phyloP scores from a whole-genome alignment of 2,329 filamentous ascomycete genomes.

The Graphium sp. region DNA sequence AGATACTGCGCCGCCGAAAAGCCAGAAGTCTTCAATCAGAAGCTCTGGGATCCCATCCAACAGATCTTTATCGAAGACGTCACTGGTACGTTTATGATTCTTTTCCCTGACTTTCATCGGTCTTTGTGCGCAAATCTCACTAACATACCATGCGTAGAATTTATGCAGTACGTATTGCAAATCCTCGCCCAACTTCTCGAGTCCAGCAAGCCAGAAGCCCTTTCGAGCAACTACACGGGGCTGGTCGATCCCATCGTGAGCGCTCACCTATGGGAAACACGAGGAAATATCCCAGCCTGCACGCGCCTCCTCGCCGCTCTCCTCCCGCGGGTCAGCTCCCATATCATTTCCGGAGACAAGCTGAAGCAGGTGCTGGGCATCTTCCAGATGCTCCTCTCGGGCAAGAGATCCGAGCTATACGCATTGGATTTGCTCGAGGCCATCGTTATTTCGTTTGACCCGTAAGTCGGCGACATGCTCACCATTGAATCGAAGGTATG shows the following conservation, averaged over 20 bases:
- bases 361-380: conserved; percentile 82
- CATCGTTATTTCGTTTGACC: conserved; percentile 55
- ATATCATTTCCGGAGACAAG: conserved; percentile 65
- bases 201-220: conserved; percentile 58
- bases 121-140: neutral
- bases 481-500: neutral
- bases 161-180: conserved; percentile 93
- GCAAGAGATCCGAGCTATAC: conserved; percentile 70
- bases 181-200: conserved; percentile 84
- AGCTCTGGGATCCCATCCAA: conserved; percentile 71
- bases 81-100: conserved; percentile 35
- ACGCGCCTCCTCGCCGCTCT: conserved; percentile 72
- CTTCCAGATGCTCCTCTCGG: conserved; percentile 75
- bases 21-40: conserved; percentile 59
- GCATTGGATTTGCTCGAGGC: conserved; percentile 84
- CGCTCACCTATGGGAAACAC: conserved; percentile 76
- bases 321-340: conserved; percentile 57
- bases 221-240: conserved; percentile 67
- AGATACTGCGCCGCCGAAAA: conserved; percentile 49
- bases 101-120: neutral
- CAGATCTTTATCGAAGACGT: conserved; percentile 67
- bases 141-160: conserved; percentile 44
- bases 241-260: conserved; percentile 65
- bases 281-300: conserved; percentile 84
- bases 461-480: conserved; percentile 27